Evolutionary conservation across 2,329 filamentous ascomycete genomes (phyloP).

Genomic region (Monosporascus sp.): DNA sequence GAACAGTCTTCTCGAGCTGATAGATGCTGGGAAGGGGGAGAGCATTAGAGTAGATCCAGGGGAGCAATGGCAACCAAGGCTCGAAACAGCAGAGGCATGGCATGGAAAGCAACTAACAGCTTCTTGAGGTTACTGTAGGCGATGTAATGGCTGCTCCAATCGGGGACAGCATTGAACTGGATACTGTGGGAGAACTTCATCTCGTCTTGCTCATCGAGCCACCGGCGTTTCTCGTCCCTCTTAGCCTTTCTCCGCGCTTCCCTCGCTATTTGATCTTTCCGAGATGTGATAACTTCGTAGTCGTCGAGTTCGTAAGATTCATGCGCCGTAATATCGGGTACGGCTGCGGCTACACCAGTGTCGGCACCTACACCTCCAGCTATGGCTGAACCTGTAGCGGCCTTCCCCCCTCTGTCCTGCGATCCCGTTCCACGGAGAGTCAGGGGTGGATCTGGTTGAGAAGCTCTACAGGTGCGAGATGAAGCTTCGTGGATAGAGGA

Average conservation of each 20-base stretch:
- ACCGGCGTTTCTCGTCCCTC: slow-evolving; percentile 58
- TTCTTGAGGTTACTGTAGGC: slow-evolving; percentile 99
- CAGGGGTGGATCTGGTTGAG: slow-evolving; percentile 8
- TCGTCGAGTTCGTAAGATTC: slow-evolving; percentile 35
- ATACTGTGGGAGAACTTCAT: slow-evolving; percentile 99
- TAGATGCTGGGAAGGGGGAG: slow-evolving; percentile 65
- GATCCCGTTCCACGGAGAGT: slow-evolving; percentile 4
- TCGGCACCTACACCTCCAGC: not conserved
- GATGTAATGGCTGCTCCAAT: slow-evolving; percentile 98
- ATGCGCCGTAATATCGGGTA: slow-evolving; percentile 9
- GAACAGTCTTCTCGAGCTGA: slow-evolving; percentile 78
- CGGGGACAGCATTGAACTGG: slow-evolving; percentile 99
- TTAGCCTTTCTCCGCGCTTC: slow-evolving; percentile 35
- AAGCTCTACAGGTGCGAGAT: slow-evolving; percentile 15
- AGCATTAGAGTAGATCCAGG: not conserved
- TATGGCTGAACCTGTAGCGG: not conserved
- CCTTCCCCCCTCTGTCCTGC: slow-evolving; percentile 23
- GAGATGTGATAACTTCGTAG: slow-evolving; percentile 28
- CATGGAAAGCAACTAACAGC: slow-evolving; percentile 54
- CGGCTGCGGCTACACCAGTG: not conserved
- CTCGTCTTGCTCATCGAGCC: slow-evolving; percentile 69
- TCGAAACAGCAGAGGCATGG: not conserved
- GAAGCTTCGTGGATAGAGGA: slow-evolving; percentile 22
- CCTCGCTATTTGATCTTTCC: slow-evolving; percentile 24
- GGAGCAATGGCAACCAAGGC: not conserved